Evolutionary conservation across 139 green algal genomes (phyloP), one percentile per base, ranked within the genome.

Genomic region (Chlamydomonas eustigma): DNA sequence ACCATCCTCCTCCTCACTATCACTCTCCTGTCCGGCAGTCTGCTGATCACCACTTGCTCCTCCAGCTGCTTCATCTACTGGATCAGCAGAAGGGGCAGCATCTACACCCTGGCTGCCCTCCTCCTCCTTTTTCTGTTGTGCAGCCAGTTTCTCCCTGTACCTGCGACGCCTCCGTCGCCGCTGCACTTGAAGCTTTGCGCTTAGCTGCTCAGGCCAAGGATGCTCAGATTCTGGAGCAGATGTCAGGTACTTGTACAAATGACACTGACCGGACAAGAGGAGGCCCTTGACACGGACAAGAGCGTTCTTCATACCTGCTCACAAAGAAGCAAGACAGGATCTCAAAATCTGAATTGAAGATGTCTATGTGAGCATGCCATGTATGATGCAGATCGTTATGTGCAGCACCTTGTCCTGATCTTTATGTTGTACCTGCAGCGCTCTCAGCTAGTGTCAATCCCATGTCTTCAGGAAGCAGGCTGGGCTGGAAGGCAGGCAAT

Each of bases 201-300:
- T 44, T 33, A 2, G 74, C 50, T 4, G 25, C 35, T 63, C 25
- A 8, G 75, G 75, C 75, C 75, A 80, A 8, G 76, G 80, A 37
- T 78, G 39, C 18, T 76, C 51, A 0, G 18, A 1, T 22, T 35
- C 3, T 0, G 80, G 76, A 6, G 80, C 71, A 2, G 38, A 30
- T 0, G 37, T n/a, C 5, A 81, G 22, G 72, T 73, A 85, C 76
- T 81, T 85, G 76, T 76, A 80, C 67, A 73, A 67, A 50, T 73
- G 35, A 50, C 66, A 76, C 50, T 72, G 76, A 35, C 76, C 79
- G 8, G 76, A 71, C n/a, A 82, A 25, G 18, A 82, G 71, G 33
- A 80, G 51, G 25, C 72, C 71, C 33, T 51, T 63, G 50, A 71
- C 71, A 50, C 76, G 50, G 39, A 71, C 22, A 35, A 39, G 4